Percentiles rank a stretch among this genome's conserved stretches.
These are phyloP conservation scores for Cladosporium austrohemisphaericum DNA, from an alignment of 2,329 filamentous ascomycete genomes.

Conservation along the genomic window DNA sequence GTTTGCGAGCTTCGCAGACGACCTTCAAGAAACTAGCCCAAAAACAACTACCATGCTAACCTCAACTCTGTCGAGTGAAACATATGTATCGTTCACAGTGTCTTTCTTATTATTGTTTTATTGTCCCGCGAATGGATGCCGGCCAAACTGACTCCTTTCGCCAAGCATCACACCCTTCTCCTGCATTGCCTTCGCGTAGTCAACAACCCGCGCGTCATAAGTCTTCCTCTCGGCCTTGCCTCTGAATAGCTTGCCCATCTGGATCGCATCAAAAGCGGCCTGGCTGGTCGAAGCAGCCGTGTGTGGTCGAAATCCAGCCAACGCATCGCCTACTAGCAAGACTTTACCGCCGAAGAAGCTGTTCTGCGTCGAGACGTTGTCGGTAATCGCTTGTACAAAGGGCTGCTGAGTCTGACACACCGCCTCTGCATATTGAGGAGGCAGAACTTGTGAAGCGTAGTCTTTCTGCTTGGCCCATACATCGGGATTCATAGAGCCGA, in stretches of 20 bases:
- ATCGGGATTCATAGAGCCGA: slow-evolving; percentile 37
- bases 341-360: slow-evolving; percentile 41
- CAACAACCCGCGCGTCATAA: slow-evolving; percentile 38
- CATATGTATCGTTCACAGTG: neutral
- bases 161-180: slow-evolving; percentile 39
- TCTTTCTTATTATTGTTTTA: neutral
- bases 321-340: slow-evolving; percentile 46
- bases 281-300: slow-evolving; percentile 47
- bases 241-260: slow-evolving; percentile 38
- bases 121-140: slow-evolving; percentile 28
- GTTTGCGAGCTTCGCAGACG: no score
- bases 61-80: neutral
- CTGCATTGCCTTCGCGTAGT: slow-evolving; percentile 37
- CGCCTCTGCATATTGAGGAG: slow-evolving; percentile 42
- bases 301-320: slow-evolving; percentile 47
- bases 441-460: slow-evolving; percentile 33
- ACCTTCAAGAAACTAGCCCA: no score
- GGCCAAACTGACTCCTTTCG: slow-evolving; percentile 39
- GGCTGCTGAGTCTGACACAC: slow-evolving; percentile 40
- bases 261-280: slow-evolving; percentile 44
- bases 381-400: slow-evolving; percentile 46
- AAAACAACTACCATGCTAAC: neutral
- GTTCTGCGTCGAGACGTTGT: slow-evolving; percentile 38
- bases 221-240: slow-evolving; percentile 34
- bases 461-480: slow-evolving; percentile 39